Percentiles rank a stretch among this genome's conserved stretches.
Evolutionary conservation across 805 yeast genomes (phyloP).

Genomic region (Pichia thaimueangensis): DNA sequence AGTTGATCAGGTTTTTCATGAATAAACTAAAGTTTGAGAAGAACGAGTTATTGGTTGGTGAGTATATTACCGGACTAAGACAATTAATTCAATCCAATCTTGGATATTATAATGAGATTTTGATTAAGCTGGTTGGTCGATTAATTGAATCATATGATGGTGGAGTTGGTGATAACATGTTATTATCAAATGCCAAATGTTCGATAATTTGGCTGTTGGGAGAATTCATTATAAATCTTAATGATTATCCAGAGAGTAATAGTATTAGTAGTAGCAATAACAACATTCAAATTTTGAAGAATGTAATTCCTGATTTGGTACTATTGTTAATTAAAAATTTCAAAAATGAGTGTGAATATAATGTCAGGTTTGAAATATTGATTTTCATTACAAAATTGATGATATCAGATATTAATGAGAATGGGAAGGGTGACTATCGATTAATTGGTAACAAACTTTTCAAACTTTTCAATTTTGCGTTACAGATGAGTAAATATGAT

Average conservation of each 20-base stretch:
- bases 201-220: constrained; percentile 90
- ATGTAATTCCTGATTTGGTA: constrained; percentile 69
- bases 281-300: constrained; percentile 9
- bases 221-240: constrained; percentile 46
- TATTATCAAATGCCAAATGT: constrained; percentile 51
- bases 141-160: constrained; percentile 14
- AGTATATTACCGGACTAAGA: constrained; percentile 66
- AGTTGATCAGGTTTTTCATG: constrained; percentile 60
- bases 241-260: constrained; percentile 1
- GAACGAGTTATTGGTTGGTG: constrained; percentile 41
- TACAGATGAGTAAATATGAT: constrained; percentile 70
- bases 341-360: constrained; percentile 40
- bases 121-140: constrained; percentile 40
- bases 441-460: constrained; percentile 32
- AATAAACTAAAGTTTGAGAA: constrained; percentile 29
- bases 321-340: constrained; percentile 51
- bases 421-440: constrained; percentile 25
- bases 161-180: constrained; percentile 7
- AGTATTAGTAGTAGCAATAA: no score
- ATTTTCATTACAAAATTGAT: constrained; percentile 68
- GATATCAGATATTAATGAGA: constrained; percentile 45
- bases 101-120: constrained; percentile 44
- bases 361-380: constrained; percentile 65
- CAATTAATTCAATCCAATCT: constrained; percentile 62
- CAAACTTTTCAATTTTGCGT: constrained; percentile 53